These are phyloP conservation scores for Saccharomycopsis fodiens DNA, from an alignment of 805 yeast species.

Conservation along the genomic window DNA sequence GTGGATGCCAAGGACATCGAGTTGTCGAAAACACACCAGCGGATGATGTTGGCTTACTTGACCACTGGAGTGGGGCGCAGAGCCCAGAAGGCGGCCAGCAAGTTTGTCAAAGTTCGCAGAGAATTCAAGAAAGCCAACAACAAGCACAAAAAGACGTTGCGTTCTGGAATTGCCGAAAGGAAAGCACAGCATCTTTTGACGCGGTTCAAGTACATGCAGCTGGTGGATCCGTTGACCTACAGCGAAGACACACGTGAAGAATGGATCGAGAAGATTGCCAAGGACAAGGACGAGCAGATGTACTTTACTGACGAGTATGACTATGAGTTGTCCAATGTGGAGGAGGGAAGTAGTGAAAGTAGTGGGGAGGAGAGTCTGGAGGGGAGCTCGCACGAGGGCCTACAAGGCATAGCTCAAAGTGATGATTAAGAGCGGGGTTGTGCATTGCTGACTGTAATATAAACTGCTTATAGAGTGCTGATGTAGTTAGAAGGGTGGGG, in stretches of 20 bases:
- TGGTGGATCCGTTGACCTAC: not conserved
- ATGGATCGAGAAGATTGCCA: not conserved
- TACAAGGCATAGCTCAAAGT: too few relatives aligned
- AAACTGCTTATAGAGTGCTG: too few relatives aligned
- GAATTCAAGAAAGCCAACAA: not conserved
- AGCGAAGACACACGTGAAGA: not conserved
- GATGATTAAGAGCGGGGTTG: too few relatives aligned
- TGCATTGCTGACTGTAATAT: too few relatives aligned
- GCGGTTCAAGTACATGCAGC: not conserved
- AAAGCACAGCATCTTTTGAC: not conserved
- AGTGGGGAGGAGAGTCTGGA: not conserved
- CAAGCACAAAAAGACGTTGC: not conserved
- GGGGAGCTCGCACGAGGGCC: too few relatives aligned
- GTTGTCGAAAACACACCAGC: slow-evolving; percentile 6
- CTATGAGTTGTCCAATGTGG: not conserved
- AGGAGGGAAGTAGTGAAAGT: not conserved
- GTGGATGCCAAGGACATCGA: slow-evolving; percentile 5
- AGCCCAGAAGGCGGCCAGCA: not conserved
- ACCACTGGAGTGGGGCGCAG: not conserved
- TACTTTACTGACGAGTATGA: not conserved
- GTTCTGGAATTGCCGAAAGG: not conserved
- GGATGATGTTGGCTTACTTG: slow-evolving; percentile 5
- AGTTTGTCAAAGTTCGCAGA: not conserved
- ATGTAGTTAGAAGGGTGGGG: too few relatives aligned
- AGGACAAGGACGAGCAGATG: not conserved